These are phyloP conservation scores for Fabrea salina DNA, from an alignment of 169 alveolate genomes.

Conservation along the genomic window DNA sequence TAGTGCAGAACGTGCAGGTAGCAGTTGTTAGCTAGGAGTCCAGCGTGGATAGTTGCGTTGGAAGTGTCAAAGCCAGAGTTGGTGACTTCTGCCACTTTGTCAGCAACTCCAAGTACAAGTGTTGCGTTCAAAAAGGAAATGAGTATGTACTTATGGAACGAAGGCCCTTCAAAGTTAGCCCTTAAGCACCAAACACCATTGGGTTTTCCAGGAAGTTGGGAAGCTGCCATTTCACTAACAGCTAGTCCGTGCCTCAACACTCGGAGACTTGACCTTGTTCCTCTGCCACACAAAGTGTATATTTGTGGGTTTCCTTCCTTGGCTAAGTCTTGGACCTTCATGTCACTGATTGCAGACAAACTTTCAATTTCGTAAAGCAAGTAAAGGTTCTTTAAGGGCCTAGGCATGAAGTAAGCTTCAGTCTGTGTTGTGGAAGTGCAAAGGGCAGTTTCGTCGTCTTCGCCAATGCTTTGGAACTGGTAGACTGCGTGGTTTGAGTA, in stretches of 20 bases:
- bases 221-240: constrained; percentile 93
- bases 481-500: constrained; percentile 92
- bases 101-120: constrained; percentile 93
- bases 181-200: constrained; percentile 93
- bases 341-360: constrained; percentile 92
- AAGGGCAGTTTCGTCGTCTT: constrained; percentile 78
- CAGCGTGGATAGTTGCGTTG: constrained; percentile 85
- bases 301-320: constrained; percentile 79
- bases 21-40: constrained; percentile 85
- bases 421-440: constrained; percentile 87
- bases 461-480: constrained; percentile 78
- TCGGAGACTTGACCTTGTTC: constrained; percentile 93
- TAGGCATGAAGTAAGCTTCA: constrained; percentile 89
- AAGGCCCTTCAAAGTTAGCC: constrained; percentile 56
- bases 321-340: constrained; percentile 93
- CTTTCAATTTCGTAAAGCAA: constrained; percentile 90
- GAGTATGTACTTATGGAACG: constrained; percentile 88
- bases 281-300: constrained; percentile 91
- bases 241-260: constrained; percentile 95
- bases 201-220: constrained; percentile 96
- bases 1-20: constrained; percentile 90
- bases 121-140: constrained; percentile 94
- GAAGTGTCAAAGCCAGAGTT: constrained; percentile 87
- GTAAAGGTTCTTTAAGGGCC: constrained; percentile 84
- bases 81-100: constrained; percentile 89